Conservation (phyloP, 2,329 filamentous ascomycete genomes). For the Purpureocillium takamizusanense region DNA sequence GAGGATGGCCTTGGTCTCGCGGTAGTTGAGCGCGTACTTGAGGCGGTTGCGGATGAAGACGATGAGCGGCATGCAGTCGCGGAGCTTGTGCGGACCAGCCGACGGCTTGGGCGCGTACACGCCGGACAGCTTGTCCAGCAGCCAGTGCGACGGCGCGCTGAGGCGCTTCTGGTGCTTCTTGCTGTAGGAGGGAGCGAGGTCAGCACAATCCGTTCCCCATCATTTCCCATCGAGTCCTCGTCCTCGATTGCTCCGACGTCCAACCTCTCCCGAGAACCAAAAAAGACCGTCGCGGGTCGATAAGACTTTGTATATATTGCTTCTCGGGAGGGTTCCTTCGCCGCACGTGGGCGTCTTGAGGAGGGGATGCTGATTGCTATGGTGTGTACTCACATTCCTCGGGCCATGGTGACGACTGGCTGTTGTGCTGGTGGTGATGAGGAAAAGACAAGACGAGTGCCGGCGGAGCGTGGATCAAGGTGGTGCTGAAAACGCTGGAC, state of each 20-base stretch:
- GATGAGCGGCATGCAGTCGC: constrained; percentile 97
- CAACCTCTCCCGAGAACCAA: too few species aligned
- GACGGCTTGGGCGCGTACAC: constrained; percentile 64
- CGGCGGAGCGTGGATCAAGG: constrained; percentile 12
- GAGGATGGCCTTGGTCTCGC: constrained; percentile 94
- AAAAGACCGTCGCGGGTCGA: not conserved
- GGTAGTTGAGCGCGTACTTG: constrained; percentile 99
- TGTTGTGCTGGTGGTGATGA: constrained; percentile 28
- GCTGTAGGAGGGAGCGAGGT: constrained; percentile 35
- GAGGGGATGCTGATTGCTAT: too few species aligned
- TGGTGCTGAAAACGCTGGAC: constrained; percentile 14
- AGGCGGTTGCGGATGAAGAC: constrained; percentile 95
- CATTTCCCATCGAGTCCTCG: too few species aligned
- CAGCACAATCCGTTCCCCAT: too few species aligned
- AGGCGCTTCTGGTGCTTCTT: constrained; percentile 99
- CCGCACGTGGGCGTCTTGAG: too few species aligned
- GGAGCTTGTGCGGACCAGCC: constrained; percentile 95
- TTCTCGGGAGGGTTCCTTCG: too few species aligned
- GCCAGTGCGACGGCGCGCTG: constrained; percentile 98
- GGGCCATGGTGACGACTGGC: constrained; percentile 48
- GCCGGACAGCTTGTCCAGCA: constrained; percentile 98
- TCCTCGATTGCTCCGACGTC: too few species aligned
- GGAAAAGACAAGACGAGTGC: constrained; percentile 15
- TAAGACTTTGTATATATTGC: not conserved
- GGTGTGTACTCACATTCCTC: constrained; percentile 47